Evolutionary conservation across 768 basidiomycete genomes (phyloP), one percentile per base, ranked within the genome.

Genomic region (Lentinula aciculospora): DNA sequence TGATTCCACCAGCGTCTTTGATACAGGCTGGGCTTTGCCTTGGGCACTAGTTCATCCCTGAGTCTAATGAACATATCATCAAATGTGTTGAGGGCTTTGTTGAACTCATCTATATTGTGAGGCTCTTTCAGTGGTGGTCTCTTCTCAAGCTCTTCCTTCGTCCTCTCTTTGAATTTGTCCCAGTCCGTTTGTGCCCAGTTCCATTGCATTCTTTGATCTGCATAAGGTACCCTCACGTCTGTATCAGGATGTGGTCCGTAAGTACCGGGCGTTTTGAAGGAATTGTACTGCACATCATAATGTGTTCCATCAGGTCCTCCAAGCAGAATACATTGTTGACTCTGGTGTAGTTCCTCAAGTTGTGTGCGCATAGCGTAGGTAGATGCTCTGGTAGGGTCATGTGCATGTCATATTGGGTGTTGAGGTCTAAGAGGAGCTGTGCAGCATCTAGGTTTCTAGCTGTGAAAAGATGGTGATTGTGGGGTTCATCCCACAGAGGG

Each of bases 321-420:
- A 70, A 60, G 28, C 62, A 59, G 59, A 75, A 81, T 0, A 81
- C 72, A 54, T 82, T 81, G 64, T 81, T 76, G 3, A 71, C 68
- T 9, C 73, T 49, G 3, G 74, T 72, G 50, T 64, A 67, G 55
- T 74, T 76, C 17, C 71, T 69, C 0, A 74, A 68, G 1, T 27
- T 47, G 0, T 34, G 47, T 0, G 70, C 62, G 23, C 71, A 36
- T 0, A 81, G 66, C 0, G 75, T 83, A 0, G 76, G 76, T 8
- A 42, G 15, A 15, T 2, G 6, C 9, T 6, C 15, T 12, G 39
- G 39, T 6, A 42, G 39, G 9, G 6, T 15, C 39, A 42, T 42
- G 15, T 17, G 9, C 10, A 42, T 8, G 6, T 17, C 19, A 4
- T 42, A 15, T 17, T 42, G 17, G 1, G 6, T 15, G 1, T 12